Conservation (phyloP, 2,329 filamentous ascomycete genomes). For the Nothomitra cinnamomea region DNA sequence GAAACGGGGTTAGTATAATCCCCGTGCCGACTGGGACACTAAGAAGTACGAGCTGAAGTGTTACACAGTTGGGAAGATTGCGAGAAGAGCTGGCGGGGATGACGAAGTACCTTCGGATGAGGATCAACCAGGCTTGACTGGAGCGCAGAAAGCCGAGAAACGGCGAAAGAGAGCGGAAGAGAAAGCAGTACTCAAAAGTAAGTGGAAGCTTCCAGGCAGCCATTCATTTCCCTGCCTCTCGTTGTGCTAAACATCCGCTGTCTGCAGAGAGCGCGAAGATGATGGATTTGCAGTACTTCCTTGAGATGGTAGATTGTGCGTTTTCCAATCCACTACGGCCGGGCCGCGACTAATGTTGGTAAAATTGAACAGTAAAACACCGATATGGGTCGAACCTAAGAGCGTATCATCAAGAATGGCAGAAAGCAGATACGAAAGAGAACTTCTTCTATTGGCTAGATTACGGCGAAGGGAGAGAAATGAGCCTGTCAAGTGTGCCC, state of each 20-base stretch:
- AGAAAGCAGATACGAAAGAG: conserved; percentile 50
- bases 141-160: conserved; percentile 19
- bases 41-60: not conserved
- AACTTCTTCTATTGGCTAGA: conserved; percentile 96
- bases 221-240: not conserved
- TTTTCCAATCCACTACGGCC: not conserved
- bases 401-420: conserved; percentile 74
- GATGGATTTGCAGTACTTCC: conserved; percentile 76
- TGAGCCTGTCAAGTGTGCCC: conserved; percentile 57
- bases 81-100: conserved; percentile 54
- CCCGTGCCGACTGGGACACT: not conserved
- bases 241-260: not conserved
- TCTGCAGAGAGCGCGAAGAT: conserved; percentile 45
- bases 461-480: conserved; percentile 51
- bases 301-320: conserved; percentile 57
- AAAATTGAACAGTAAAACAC: conserved; percentile 40
- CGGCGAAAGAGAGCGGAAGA: conserved; percentile 27
- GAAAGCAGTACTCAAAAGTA: conserved; percentile 35
- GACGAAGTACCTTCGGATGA: conserved; percentile 32
- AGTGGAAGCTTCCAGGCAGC: not conserved
- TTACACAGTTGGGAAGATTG: conserved; percentile 40
- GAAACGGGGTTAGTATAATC: conserved; percentile 33
- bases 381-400: conserved; percentile 71
- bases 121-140: conserved; percentile 20
- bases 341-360: conserved; percentile 16